Base-by-base conservation (phyloP, 2,329 filamentous ascomycete genomes). In the Magnaporthiopsis incrustans region DNA sequence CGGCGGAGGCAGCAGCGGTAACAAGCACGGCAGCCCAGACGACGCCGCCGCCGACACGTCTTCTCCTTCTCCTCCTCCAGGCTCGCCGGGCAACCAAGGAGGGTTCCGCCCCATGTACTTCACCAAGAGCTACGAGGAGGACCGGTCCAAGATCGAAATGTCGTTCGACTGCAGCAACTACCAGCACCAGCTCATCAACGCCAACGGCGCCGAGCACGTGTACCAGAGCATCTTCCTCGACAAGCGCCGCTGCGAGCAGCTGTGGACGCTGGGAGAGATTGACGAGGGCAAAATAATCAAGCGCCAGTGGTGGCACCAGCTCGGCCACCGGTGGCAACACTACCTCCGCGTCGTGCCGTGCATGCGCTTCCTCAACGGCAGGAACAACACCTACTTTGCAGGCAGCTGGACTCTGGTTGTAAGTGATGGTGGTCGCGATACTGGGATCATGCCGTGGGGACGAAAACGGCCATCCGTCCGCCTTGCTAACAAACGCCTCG, bases 141-240 rank as follows among this genome's bases (percentile, higher is more conserved):
- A 87, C 68, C 78, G 79, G 1, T 81, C 77, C 2, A 83, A 85
- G 69, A 82, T 89, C 10, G 85, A 88, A 71, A 88, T 88, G 86
- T 88, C 83, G 64, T 92, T 91, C 74, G 88, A 92, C 73, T 89
- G 87, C 75, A 88, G 86, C 53, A 89, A 90, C 72, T 91, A 91
- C 74, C 89, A 92, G 72, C 81, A 86, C 59, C 89, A 91, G 71
- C 89, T 92, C 67, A 85, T 85, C 1, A 72, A 73, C 26, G 71
- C 72, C 0, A 71, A 70, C 25, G 80, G 85, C 32, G 80, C 84
- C 32, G 78, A 83, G 62, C 87, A 90, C 69, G 82, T 91, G 22
- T 91, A 89, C 72, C 88, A 92, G 68, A 87, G 84, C 11, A 89
- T 88, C 63, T 89, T 87, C 70, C 77, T 89, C 6, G 84, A 88